Conservation (phyloP, 306 rosid species). For the Dalbergia oliveri region DNA sequence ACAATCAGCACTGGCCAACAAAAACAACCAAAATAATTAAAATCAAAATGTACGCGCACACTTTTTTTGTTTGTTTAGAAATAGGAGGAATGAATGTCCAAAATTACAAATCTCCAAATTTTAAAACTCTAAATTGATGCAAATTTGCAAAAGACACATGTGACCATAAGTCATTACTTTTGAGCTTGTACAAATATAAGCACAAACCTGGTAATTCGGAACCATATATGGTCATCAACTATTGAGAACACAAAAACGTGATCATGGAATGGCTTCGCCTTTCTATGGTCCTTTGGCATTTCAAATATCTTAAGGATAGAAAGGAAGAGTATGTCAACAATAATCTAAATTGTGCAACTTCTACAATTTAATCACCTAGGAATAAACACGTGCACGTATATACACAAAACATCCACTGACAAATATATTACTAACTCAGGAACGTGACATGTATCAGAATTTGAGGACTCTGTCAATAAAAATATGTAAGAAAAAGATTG, state of each 20-base stretch:
- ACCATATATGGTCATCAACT: constrained; percentile 96
- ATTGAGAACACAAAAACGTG: constrained; percentile 98
- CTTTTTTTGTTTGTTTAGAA: not conserved
- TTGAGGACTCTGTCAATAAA: constrained; percentile 2
- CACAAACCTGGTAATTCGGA: constrained; percentile 96
- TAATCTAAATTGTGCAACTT: constrained; percentile 11
- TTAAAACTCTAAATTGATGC: not conserved
- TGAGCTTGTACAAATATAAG: constrained; percentile 29
- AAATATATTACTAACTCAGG: not conserved
- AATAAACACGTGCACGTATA: not conserved
- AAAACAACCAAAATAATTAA: no score
- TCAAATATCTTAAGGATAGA: constrained; percentile 75
- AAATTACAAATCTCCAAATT: not conserved
- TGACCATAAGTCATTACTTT: constrained; percentile 14
- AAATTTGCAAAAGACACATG: not conserved
- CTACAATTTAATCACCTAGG: not conserved
- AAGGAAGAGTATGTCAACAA: constrained; percentile 33
- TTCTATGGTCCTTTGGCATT: constrained; percentile 84
- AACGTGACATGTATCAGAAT: not conserved
- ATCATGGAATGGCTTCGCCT: constrained; percentile 88
- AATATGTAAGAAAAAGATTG: constrained; percentile 11
- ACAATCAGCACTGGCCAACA: no score
- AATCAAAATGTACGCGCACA: no score
- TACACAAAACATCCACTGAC: not conserved
- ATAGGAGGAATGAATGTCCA: not conserved